Conservation (phyloP, 495 filamentous ascomycete genomes). For the Beverwykella pulmonaria region DNA sequence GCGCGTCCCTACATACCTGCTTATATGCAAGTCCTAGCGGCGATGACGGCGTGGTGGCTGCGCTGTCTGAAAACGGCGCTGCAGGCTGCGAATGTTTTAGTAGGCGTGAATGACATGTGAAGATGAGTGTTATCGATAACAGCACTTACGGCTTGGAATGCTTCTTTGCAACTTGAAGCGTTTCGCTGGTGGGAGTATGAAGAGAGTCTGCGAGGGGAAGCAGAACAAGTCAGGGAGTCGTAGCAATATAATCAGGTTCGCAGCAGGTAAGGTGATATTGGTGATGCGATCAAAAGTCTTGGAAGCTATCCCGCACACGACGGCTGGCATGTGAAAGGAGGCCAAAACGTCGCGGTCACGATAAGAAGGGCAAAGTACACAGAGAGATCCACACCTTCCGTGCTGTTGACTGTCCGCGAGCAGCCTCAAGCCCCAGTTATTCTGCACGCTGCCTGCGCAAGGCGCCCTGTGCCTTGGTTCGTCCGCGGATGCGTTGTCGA, state of each 20-base stretch:
- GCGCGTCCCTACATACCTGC: background rate
- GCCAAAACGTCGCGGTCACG: slow-evolving; percentile 12
- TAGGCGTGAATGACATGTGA: slow-evolving; percentile 25
- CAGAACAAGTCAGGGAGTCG: background rate
- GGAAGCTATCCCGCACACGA: background rate
- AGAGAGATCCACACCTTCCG: background rate
- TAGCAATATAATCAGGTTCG: background rate
- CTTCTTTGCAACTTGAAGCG: no score
- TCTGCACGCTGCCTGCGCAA: slow-evolving; percentile 4
- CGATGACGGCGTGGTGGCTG: slow-evolving; percentile 9
- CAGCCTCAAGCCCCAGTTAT: slow-evolving; percentile 2
- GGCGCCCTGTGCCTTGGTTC: slow-evolving; percentile 6
- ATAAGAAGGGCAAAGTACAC: background rate
- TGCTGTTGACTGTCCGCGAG: background rate
- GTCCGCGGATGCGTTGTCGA: no score
- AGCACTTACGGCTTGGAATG: background rate
- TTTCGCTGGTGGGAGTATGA: background rate
- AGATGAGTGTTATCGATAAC: slow-evolving; percentile 20
- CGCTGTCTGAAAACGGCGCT: slow-evolving; percentile 4
- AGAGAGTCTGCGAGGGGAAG: background rate
- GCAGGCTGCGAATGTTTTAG: background rate
- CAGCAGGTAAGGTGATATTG: slow-evolving; percentile 14
- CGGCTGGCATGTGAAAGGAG: slow-evolving; percentile 22
- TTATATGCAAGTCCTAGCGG: background rate
- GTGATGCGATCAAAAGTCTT: background rate